phyloP scores from a whole-genome alignment of 805 yeast species.

The Kuraishia molischiana region DNA sequence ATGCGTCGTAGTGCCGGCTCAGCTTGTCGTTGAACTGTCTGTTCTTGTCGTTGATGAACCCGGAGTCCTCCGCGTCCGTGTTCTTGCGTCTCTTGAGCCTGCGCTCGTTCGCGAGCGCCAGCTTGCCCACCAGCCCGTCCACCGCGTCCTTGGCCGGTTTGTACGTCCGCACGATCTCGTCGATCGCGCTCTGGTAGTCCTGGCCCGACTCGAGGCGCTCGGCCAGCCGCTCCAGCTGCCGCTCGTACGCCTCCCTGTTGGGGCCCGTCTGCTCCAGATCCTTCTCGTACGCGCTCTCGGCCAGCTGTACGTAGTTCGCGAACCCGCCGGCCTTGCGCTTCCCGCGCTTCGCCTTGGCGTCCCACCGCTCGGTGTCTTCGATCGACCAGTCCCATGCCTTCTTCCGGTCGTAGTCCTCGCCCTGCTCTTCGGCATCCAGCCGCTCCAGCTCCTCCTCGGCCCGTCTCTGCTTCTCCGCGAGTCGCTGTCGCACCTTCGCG shows the following conservation, averaged over 20 bases:
- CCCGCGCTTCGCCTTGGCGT: constrained; percentile 24
- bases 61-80: constrained; percentile 24
- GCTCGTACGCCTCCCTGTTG: constrained; percentile 31
- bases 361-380: constrained; percentile 61
- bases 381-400: constrained; percentile 48
- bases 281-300: constrained; percentile 51
- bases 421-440: constrained; percentile 23
- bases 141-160: constrained; percentile 27
- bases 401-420: constrained; percentile 29
- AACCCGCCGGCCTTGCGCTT: constrained; percentile 25
- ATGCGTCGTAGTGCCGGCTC: constrained; percentile 41
- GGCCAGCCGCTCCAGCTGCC: constrained; percentile 21
- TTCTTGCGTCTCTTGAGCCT: constrained; percentile 26
- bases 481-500: constrained; percentile 14
- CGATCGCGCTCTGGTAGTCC: constrained; percentile 5
- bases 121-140: constrained; percentile 20
- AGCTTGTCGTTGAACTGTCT: constrained; percentile 65
- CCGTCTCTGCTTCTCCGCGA: constrained; percentile 20
- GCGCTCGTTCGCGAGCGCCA: constrained; percentile 25
- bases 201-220: constrained; percentile 12
- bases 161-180: constrained; percentile 14
- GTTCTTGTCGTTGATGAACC: constrained; percentile 62
- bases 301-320: constrained; percentile 43
- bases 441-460: constrained; percentile 29
- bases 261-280: constrained; percentile 29